A percentile compares a stretch with the other conserved stretches of the same genome.
Evolutionary conservation across 805 yeast genomes (phyloP).

Genomic region (Jamesozyma piceae): DNA sequence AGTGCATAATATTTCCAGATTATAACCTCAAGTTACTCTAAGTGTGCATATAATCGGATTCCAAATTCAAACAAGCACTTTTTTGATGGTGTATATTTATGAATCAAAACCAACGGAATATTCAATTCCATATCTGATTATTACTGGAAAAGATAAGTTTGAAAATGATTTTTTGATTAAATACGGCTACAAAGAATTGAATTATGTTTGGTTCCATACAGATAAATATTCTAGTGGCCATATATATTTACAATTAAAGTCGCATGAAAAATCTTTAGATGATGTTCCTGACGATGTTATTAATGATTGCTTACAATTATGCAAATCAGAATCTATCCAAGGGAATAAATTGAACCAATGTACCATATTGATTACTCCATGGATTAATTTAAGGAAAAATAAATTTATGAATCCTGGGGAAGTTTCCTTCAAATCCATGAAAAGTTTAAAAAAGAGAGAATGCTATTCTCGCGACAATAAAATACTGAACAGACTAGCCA

Average conservation of each 20-base stretch:
- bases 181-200: slow-evolving; percentile 53
- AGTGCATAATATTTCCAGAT: too few relatives aligned
- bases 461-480: slow-evolving; percentile 50
- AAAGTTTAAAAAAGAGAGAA: slow-evolving; percentile 42
- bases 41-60: too few relatives aligned
- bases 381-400: slow-evolving; percentile 55
- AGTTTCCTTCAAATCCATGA: slow-evolving; percentile 58
- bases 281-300: slow-evolving; percentile 45
- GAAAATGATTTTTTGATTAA: slow-evolving; percentile 58
- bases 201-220: slow-evolving; percentile 65
- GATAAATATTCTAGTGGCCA: slow-evolving; percentile 73
- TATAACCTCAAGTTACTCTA: too few relatives aligned
- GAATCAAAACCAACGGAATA: slow-evolving; percentile 17
- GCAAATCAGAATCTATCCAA: slow-evolving; percentile 68
- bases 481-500: slow-evolving; percentile 51
- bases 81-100: slow-evolving; percentile 24
- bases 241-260: slow-evolving; percentile 50
- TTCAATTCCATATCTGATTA: slow-evolving; percentile 13
- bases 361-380: slow-evolving; percentile 64
- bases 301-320: slow-evolving; percentile 54
- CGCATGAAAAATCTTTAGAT: slow-evolving; percentile 37
- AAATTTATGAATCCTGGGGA: slow-evolving; percentile 73
- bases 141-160: slow-evolving; percentile 64
- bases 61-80: background rate
- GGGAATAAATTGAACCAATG: slow-evolving; percentile 63